Evolutionary conservation across 2,329 filamentous ascomycete genomes (phyloP), one percentile per base, ranked within the genome.

Genomic region (Fusarium sp.): DNA sequence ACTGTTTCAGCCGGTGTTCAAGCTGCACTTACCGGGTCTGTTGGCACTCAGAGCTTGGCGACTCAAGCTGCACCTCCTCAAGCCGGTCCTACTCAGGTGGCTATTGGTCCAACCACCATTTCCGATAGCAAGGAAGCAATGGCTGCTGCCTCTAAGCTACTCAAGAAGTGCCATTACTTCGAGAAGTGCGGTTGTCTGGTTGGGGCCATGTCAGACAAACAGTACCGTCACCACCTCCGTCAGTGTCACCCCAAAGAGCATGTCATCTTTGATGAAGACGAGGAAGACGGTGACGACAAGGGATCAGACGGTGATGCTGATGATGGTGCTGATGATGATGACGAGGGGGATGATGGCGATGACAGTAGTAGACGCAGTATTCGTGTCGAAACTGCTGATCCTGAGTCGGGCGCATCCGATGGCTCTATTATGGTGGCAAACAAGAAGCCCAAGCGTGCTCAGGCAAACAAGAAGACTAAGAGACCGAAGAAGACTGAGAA

Each of bases 151-250:
- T 2, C n/a, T 5, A 3, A 3, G n/a, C 9, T 22, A 16, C 25
- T 25, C 6, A 54, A 20, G 22, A 58, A 55, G 42, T 75, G 73
- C 9, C 22, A 53, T 2, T 63, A 63, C 25, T 75, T 71, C 38
- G 51, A 63, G 1, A 43, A 57, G 5, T 75, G 73, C 1, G 73
- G 71, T 12, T 40, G 44, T 1, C 12, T 50, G 8, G 32, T 68
- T 5, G 50, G 49, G 1, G 30, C 30, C 2, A 72, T 75, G 73
- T 43, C 56, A 2, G 11, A 56, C 0, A 16, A 45, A 15, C 64
- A 75, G 40, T 57, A 70, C 10, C 45, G 32, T 3, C 22, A 12
- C 8, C 71, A 73, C 6, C 2, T 73, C 3, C 30, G 50, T 3
- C 4, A 40, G 3, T 34, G 2, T 4, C 71, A 73, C 25, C 9